phyloP scores from a whole-genome alignment of 441 rosid genomes.

The Rhodomyrtus psidioides region DNA sequence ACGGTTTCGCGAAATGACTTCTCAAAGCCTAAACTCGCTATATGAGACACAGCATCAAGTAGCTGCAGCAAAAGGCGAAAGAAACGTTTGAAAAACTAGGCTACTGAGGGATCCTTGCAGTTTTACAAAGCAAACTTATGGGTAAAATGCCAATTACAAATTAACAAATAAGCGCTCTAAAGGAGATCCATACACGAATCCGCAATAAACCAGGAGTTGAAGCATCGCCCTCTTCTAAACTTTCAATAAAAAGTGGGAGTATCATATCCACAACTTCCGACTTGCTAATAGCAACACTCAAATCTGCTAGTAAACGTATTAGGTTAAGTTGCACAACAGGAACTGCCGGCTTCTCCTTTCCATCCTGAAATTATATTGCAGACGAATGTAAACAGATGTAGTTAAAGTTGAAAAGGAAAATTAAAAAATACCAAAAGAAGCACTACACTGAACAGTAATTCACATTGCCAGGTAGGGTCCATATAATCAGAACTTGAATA shows the following conservation, averaged over 20 bases:
- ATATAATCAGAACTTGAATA: too few relatives aligned
- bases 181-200: slow-evolving; percentile 63
- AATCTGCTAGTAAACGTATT: slow-evolving; percentile 85
- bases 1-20: slow-evolving; percentile 99
- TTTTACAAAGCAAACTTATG: neutral
- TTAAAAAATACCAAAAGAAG: neutral
- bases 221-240: slow-evolving; percentile 98
- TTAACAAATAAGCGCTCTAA: slow-evolving; percentile 17
- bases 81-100: slow-evolving; percentile 16
- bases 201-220: slow-evolving; percentile 79
- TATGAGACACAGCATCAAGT: slow-evolving; percentile 96
- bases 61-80: slow-evolving; percentile 48
- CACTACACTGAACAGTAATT: too few relatives aligned
- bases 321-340: slow-evolving; percentile 81
- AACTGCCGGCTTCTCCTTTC: slow-evolving; percentile 65
- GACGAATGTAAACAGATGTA: neutral
- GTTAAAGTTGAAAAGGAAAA: neutral
- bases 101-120: neutral
- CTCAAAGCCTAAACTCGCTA: slow-evolving; percentile 97
- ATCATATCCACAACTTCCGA: slow-evolving; percentile 97
- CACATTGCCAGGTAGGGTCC: too few relatives aligned
- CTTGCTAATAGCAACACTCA: slow-evolving; percentile 82
- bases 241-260: slow-evolving; percentile 93
- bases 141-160: neutral
- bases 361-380: slow-evolving; percentile 46